A percentile compares a stretch with the other conserved stretches of the same genome.
phyloP scores from a whole-genome alignment of 192 early-diverging fungal genomes.

The Coemansia sp. region DNA sequence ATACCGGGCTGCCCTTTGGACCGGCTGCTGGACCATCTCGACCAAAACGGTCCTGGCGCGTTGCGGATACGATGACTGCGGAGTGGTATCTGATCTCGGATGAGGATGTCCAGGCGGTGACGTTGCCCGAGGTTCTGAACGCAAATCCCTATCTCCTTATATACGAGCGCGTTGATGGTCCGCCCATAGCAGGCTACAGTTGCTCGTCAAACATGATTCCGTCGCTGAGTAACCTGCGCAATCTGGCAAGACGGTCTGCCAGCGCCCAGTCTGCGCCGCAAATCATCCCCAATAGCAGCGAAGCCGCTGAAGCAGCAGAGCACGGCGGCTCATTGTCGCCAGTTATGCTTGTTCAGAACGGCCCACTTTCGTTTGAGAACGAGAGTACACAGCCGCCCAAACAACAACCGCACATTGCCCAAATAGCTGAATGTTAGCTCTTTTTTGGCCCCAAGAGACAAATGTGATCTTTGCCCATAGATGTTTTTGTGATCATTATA shows the following conservation, averaged over 20 bases:
- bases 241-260: slow-evolving; percentile 36
- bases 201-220: slow-evolving; percentile 45
- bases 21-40: slow-evolving; percentile 15
- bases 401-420: not conserved
- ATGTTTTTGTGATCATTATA: no score
- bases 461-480: not conserved
- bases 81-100: slow-evolving; percentile 73
- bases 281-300: not conserved
- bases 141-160: slow-evolving; percentile 74
- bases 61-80: slow-evolving; percentile 47
- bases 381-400: not conserved
- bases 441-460: not conserved
- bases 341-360: not conserved
- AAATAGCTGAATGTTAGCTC: not conserved
- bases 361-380: not conserved
- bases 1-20: slow-evolving; percentile 9
- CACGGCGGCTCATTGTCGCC: not conserved
- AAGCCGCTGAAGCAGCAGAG: not conserved
- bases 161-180: slow-evolving; percentile 60
- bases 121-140: slow-evolving; percentile 61
- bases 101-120: slow-evolving; percentile 62
- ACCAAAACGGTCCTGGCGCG: slow-evolving; percentile 47
- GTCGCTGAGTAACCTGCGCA: slow-evolving; percentile 45
- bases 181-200: slow-evolving; percentile 24
- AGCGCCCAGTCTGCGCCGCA: slow-evolving; percentile 27